Percentiles rank a stretch among this genome's conserved stretches.
phyloP scores from a whole-genome alignment of 2,329 filamentous ascomycete genomes.

The Apiospora aurea region DNA sequence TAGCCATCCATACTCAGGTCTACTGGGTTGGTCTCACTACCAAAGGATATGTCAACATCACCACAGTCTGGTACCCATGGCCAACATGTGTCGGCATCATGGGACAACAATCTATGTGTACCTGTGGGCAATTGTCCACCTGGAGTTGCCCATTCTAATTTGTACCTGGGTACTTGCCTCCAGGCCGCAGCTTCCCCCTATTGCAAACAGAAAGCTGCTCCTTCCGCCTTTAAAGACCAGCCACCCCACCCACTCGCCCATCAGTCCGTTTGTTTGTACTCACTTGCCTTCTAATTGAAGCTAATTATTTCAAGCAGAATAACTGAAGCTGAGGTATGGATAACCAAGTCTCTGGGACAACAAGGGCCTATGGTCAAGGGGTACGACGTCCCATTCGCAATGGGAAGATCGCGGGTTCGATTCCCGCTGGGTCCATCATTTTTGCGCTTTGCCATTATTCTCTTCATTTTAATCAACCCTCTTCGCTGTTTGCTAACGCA shows the following conservation, averaged over 20 bases:
- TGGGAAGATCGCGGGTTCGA: slow-evolving; percentile 21
- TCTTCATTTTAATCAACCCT: neutral
- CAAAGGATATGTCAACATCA: neutral
- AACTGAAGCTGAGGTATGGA: neutral
- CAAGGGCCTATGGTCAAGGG: slow-evolving; percentile 8
- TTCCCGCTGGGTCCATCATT: slow-evolving; percentile 14
- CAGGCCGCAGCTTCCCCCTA: neutral
- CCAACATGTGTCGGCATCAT: neutral
- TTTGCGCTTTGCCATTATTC: neutral
- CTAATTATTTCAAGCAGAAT: neutral
- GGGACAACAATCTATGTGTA: neutral
- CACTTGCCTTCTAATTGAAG: neutral
- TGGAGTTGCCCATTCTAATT: neutral
- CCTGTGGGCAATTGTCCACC: neutral
- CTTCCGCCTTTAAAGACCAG: neutral
- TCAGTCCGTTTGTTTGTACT: neutral
- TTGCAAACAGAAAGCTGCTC: neutral
- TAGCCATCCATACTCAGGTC: neutral
- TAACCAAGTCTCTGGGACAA: neutral
- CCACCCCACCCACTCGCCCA: neutral
- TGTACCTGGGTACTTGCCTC: neutral
- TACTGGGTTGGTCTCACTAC: neutral
- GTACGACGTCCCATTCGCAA: slow-evolving; percentile 16
- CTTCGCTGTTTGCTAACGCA: neutral
- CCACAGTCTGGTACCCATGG: neutral